phyloP scores from a whole-genome alignment of 768 basidiomycete genomes.

The Tubosaeta sp. region DNA sequence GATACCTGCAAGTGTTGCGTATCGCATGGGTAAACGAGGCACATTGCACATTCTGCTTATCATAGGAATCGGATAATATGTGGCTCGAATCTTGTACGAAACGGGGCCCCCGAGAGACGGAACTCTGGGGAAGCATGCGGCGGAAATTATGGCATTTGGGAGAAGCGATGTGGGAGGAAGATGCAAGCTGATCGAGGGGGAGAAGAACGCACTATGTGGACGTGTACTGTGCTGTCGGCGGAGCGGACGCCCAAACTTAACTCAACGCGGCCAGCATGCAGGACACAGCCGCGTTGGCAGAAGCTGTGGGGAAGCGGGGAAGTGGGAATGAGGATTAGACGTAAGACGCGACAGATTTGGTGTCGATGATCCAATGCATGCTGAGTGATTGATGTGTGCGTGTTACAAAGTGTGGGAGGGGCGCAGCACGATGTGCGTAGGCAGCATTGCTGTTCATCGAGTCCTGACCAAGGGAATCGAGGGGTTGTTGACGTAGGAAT shows the following conservation, averaged over 20 bases:
- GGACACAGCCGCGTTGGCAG: background rate
- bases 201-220: slow-evolving; percentile 6
- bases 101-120: slow-evolving; percentile 9
- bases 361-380: background rate
- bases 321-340: slow-evolving; percentile 15
- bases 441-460: background rate
- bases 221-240: slow-evolving; percentile 8
- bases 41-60: slow-evolving; percentile 1
- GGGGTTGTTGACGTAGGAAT: background rate
- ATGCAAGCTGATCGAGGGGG: slow-evolving; percentile 11
- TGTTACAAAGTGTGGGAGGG: background rate
- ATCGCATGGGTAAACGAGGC: background rate
- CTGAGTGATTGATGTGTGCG: background rate
- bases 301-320: slow-evolving; percentile 24
- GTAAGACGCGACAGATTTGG: slow-evolving; percentile 5
- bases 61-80: background rate
- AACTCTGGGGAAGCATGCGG: slow-evolving; percentile 4
- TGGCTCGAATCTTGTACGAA: slow-evolving; percentile 6
- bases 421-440: background rate
- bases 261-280: background rate
- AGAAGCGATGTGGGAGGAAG: slow-evolving; percentile 24
- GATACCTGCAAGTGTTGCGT: background rate
- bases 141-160: slow-evolving; percentile 20
- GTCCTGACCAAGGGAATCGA: background rate
- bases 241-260: background rate